Percentiles rank a stretch among this genome's conserved stretches.
Conservation (phyloP, 306 rosid genomes). For the Lathyrus sativus region DNA sequence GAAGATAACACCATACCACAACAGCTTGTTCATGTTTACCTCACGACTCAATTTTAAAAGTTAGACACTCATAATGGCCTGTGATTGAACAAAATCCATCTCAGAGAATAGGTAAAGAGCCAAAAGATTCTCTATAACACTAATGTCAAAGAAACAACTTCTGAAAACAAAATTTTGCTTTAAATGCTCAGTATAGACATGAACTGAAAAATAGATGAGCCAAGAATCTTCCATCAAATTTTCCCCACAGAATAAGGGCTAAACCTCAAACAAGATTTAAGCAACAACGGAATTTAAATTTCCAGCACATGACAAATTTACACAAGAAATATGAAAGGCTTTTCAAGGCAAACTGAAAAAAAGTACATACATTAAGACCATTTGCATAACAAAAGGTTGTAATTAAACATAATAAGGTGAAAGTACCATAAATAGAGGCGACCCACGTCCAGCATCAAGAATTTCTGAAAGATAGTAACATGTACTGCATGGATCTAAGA, state of each 20-base stretch:
- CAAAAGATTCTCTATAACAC: slow-evolving; percentile 1
- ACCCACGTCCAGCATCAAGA: slow-evolving; percentile 73
- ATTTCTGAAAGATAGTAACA: slow-evolving; percentile 86
- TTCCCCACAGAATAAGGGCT: slow-evolving; percentile 26
- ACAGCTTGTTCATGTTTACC: slow-evolving; percentile 13
- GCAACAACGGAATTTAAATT: slow-evolving; percentile 31
- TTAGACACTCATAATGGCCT: slow-evolving; percentile 25
- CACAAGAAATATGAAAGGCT: slow-evolving; percentile 28
- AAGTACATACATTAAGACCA: neutral
- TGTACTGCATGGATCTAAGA: slow-evolving; percentile 74
- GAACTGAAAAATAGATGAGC: slow-evolving; percentile 24
- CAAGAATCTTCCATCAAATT: slow-evolving; percentile 31
- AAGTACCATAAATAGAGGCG: slow-evolving; percentile 94
- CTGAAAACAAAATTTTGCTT: slow-evolving; percentile 6
- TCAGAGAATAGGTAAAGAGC: slow-evolving; percentile 6
- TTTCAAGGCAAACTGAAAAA: slow-evolving; percentile 6
- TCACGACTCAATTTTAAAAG: neutral
- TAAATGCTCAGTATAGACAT: slow-evolving; percentile 17
- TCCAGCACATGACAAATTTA: slow-evolving; percentile 21
- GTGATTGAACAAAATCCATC: slow-evolving; percentile 14
- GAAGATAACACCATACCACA: slow-evolving; percentile 17
- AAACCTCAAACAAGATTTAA: slow-evolving; percentile 30
- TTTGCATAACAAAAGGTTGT: slow-evolving; percentile 23
- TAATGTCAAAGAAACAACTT: slow-evolving; percentile 14
- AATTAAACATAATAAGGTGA: slow-evolving; percentile 23